phyloP scores from a whole-genome alignment of 2,329 filamentous ascomycete genomes.

The Xylariaceae sp. region DNA sequence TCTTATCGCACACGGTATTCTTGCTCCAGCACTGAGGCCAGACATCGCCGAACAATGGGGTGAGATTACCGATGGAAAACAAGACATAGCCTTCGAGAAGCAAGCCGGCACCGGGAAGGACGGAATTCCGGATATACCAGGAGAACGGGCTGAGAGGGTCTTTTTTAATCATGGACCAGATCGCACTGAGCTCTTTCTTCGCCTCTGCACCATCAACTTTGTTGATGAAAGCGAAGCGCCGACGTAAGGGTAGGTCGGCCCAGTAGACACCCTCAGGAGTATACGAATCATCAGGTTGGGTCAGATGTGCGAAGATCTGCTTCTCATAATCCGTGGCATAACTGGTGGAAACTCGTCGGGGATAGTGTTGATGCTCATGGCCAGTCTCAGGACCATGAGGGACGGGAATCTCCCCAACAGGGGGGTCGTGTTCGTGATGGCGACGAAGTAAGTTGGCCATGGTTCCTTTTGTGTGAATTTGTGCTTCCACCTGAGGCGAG shows the following conservation, averaged over 20 bases:
- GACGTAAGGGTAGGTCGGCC: constrained; percentile 77
- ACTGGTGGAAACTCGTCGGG: constrained; percentile 42
- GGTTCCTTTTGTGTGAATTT: not conserved
- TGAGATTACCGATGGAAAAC: constrained; percentile 94
- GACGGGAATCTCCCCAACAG: constrained; percentile 60
- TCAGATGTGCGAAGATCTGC: constrained; percentile 75
- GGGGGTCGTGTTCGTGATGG: constrained; percentile 49
- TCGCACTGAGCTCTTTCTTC: constrained; percentile 66
- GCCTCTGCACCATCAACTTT: constrained; percentile 75
- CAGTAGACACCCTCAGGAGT: constrained; percentile 85
- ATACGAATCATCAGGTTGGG: constrained; percentile 89
- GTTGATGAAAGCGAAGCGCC: constrained; percentile 78
- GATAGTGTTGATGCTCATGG: constrained; percentile 56
- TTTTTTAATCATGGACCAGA: constrained; percentile 82
- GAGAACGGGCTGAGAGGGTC: constrained; percentile 84
- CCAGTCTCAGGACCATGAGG: constrained; percentile 59
- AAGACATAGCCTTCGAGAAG: constrained; percentile 94
- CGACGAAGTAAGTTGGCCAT: constrained; percentile 49
- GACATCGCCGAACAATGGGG: constrained; percentile 76
- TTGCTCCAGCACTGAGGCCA: constrained; percentile 82
- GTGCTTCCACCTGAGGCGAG: not conserved
- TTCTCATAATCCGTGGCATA: constrained; percentile 57
- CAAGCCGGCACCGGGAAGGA: constrained; percentile 89
- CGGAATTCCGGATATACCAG: constrained; percentile 89
- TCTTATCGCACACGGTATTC: constrained; percentile 68